A percentile compares a stretch with the other conserved stretches of the same genome.
Conservation (phyloP, 306 rosid genomes). For the Ormosia semicastrata region DNA sequence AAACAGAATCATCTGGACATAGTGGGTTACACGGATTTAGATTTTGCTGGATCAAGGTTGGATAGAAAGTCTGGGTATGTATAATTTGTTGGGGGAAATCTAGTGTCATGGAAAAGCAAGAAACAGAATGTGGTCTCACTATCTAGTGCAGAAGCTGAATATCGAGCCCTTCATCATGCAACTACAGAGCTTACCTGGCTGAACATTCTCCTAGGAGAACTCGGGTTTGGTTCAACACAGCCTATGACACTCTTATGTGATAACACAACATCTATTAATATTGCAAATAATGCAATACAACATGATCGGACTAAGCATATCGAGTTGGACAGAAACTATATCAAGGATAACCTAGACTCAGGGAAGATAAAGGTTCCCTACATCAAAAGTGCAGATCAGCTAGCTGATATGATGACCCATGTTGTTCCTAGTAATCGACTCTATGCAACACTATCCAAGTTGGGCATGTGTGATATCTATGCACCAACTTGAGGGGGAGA, state of each 20-base stretch:
- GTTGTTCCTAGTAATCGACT: not conserved
- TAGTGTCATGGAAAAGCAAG: too few species aligned
- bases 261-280: not conserved
- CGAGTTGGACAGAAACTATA: not conserved
- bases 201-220: not conserved
- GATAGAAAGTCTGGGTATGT: too few species aligned
- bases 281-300: not conserved
- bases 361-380: not conserved
- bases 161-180: not conserved
- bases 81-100: too few species aligned
- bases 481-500: slow-evolving; percentile 1
- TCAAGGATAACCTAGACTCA: not conserved
- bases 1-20: too few species aligned
- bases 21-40: too few species aligned
- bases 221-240: not conserved
- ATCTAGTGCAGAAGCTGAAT: too few species aligned
- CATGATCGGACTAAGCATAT: not conserved
- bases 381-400: not conserved
- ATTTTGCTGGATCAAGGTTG: too few species aligned
- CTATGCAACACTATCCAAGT: not conserved
- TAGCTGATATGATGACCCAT: not conserved
- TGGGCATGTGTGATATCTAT: not conserved
- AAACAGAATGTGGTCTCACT: too few species aligned
- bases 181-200: not conserved
- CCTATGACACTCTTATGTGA: not conserved